Base-by-base conservation (phyloP, 2,329 filamentous ascomycete genomes). In the Xylariales sp. region DNA sequence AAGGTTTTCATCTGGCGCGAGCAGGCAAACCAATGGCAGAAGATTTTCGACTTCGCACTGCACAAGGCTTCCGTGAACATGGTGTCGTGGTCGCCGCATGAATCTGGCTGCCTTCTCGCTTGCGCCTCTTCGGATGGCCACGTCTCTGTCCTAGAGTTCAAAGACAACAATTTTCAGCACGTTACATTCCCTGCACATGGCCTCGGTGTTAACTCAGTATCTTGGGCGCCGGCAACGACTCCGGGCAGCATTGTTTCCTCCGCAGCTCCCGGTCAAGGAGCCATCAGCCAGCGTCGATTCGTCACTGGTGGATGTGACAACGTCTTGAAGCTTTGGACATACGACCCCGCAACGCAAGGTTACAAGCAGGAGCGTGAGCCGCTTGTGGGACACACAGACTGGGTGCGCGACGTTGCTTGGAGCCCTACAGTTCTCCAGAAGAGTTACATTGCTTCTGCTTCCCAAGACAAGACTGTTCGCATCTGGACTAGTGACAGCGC, bases 1-100 rank as follows among this genome's bases (percentile, higher is more conserved):
- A 95, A 95, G 66, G 91, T 98, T 49, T 82, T 97, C 63, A 95
- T 98, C 74, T 98, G 91, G 89, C 88, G 90, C 62, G 93, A 98
- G 67, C 84, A 90, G 62, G 71, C 66, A 52, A 76, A 72, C 50
- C 70, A 78, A 53, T 89, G 85, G 85, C 85, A 89, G 56, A 83
- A 85, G 59, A 88, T 96, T 62, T 95, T 93, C 70, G 88, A 95
- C 56, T 95, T 94, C 59, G 83, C 86, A 45, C 78, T 91, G 38
- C 91, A 97, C 79, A 95, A 91, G 62, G 91, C 91, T 34, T 93
- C 85, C 36, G 93, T 98, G 55, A 98, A 98, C 71, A 87, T 94
- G 55, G 88, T 98, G 34, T 83, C 90, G 23, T 98, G 93, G 93
- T 86, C 90, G n/a, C 93, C 93, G 1, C 91, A 96, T 57, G 93